Evolutionary conservation across 176 grass and related monocot species (phyloP).

Genomic region (Phyllostachys edulis): DNA sequence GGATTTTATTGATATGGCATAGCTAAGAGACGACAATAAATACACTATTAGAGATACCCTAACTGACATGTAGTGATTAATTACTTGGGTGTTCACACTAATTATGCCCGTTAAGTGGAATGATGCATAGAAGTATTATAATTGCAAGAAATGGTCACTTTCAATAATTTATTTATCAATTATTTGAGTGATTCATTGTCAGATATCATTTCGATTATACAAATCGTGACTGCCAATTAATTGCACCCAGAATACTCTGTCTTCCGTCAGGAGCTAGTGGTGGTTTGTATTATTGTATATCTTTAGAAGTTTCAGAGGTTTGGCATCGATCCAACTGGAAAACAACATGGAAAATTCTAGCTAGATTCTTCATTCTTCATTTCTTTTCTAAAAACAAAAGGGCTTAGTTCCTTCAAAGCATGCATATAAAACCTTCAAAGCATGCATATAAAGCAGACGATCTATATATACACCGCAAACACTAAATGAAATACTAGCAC

Average conservation of each 20-base stretch:
- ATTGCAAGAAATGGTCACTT: not conserved
- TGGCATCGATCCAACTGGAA: not conserved
- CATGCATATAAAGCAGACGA: too few relatives aligned
- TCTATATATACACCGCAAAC: not conserved
- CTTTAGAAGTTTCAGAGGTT: conserved; percentile 9
- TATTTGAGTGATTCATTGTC: not conserved
- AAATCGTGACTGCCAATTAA: not conserved
- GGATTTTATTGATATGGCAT: too few relatives aligned
- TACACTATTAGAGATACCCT: too few relatives aligned
- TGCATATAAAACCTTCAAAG: not conserved
- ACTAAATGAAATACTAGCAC: not conserved
- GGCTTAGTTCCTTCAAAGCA: not conserved
- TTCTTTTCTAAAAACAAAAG: not conserved
- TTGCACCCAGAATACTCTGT: not conserved
- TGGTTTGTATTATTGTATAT: not conserved
- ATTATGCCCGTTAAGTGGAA: not conserved
- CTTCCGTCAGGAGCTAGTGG: conserved; percentile 15
- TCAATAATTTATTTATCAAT: not conserved
- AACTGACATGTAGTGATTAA: not conserved
- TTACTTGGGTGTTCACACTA: not conserved
- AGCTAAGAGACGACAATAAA: too few relatives aligned
- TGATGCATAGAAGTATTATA: not conserved
- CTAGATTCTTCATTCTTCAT: conserved; percentile 16
- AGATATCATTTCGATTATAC: not conserved
- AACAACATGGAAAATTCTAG: not conserved